Evolutionary conservation across 352 stramenopile genomes (phyloP).

Genomic region (Globisporangium heterothallicum): DNA sequence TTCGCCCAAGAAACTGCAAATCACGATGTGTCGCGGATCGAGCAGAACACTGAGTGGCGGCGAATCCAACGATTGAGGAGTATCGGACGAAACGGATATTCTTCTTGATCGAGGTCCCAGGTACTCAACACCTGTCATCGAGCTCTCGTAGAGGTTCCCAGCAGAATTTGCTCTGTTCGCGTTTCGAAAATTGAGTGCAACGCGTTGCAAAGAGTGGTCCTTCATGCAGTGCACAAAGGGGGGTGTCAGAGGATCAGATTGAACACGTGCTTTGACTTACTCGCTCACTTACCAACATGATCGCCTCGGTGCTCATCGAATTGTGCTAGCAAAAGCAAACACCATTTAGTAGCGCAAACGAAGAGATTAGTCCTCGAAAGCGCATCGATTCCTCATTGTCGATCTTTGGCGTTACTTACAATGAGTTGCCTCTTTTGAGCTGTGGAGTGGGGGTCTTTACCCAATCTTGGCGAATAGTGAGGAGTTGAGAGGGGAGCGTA

Average conservation of each 20-base stretch:
- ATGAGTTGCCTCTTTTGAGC: conserved; percentile 14
- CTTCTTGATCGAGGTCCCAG: conserved; percentile 11
- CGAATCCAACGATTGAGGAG: conserved; percentile 27
- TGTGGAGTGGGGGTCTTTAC: background rate
- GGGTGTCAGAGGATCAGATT: too few relatives aligned
- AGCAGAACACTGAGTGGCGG: conserved; percentile 58
- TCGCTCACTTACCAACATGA: conserved; percentile 40
- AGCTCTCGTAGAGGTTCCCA: conserved; percentile 43
- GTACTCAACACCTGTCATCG: conserved; percentile 20
- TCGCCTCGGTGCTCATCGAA: conserved; percentile 28
- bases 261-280: too few relatives aligned
- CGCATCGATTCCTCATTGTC: background rate
- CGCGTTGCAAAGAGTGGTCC: conserved; percentile 56
- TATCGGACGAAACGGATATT: conserved; percentile 22
- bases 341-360: background rate
- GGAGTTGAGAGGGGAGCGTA: conserved; percentile 49
- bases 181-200: conserved; percentile 42
- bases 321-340: conserved; percentile 17
- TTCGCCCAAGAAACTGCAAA: conserved; percentile 82
- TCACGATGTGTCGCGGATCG: conserved; percentile 63
- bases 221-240: conserved; percentile 22
- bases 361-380: background rate
- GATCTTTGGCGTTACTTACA: background rate
- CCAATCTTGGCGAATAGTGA: conserved; percentile 12
- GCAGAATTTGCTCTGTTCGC: conserved; percentile 25